Conservation (phyloP, 192 early-diverging fungal genomes). For the Backusella westeae region DNA sequence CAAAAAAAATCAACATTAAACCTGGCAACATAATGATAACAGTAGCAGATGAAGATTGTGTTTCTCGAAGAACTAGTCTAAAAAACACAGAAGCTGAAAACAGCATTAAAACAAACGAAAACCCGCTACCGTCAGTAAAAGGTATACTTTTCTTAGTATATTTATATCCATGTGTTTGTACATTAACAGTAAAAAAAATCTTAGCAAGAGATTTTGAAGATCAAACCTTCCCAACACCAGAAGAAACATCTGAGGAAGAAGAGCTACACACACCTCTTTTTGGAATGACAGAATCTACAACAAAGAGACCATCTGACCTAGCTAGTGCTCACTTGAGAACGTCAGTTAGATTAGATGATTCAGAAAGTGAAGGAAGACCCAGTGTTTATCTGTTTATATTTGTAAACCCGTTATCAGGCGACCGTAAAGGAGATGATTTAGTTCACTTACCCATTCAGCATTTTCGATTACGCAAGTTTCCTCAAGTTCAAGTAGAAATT, state of each 20-base stretch:
- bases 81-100: not conserved
- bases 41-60: not conserved
- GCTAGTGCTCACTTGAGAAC: slow-evolving; percentile 16
- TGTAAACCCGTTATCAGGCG: slow-evolving; percentile 71
- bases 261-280: not conserved
- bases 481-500: slow-evolving; percentile 70
- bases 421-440: slow-evolving; percentile 62
- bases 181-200: not conserved
- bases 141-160: not conserved
- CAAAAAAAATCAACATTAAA: not conserved
- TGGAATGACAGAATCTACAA: not conserved
- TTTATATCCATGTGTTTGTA: not conserved
- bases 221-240: not conserved
- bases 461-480: slow-evolving; percentile 62
- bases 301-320: not conserved
- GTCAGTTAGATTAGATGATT: slow-evolving; percentile 27
- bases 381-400: slow-evolving; percentile 70
- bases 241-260: not conserved
- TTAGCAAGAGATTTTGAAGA: not conserved
- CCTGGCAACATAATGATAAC: not conserved
- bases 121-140: not conserved
- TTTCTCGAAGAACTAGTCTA: not conserved
- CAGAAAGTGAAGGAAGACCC: slow-evolving; percentile 36
- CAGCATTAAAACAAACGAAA: not conserved
- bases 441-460: slow-evolving; percentile 60